Conservation (phyloP, 306 rosid genomes). For the Cicer bijugum region DNA sequence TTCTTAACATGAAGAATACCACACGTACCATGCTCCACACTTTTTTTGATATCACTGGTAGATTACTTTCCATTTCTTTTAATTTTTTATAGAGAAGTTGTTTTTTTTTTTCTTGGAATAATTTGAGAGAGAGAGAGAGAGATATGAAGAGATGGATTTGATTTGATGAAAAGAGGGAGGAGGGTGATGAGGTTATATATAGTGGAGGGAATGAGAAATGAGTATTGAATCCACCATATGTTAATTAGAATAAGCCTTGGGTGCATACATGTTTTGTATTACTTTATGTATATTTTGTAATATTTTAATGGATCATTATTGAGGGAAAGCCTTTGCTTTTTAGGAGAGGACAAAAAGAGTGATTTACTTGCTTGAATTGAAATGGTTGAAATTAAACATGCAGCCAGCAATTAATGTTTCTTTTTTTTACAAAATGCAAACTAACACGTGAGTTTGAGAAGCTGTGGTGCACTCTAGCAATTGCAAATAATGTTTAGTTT, state of each 20-base stretch:
- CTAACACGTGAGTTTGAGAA: too few relatives aligned
- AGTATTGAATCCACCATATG: neutral
- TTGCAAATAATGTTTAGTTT: too few relatives aligned
- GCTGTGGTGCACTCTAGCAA: too few relatives aligned
- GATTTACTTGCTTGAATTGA: neutral
- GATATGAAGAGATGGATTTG: slow-evolving; percentile 17
- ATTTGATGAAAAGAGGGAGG: slow-evolving; percentile 6
- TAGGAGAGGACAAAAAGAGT: slow-evolving; percentile 1
- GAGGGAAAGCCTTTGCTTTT: neutral
- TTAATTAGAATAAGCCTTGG: slow-evolving; percentile 18
- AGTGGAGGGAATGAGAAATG: slow-evolving; percentile 3
- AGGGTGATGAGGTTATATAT: slow-evolving; percentile 10
- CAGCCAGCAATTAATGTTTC: neutral
- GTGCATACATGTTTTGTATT: slow-evolving; percentile 29
- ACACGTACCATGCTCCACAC: slow-evolving; percentile 71
- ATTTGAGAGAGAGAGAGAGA: slow-evolving; percentile 44
- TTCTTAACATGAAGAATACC: slow-evolving; percentile 68
- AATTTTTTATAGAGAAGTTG: neutral
- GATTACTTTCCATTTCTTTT: slow-evolving; percentile 55
- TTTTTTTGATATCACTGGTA: slow-evolving; percentile 58
- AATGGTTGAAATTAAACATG: neutral
- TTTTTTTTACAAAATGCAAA: neutral
- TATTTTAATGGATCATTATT: slow-evolving; percentile 16
- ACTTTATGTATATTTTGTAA: neutral
- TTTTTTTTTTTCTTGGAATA: neutral